These are phyloP conservation scores for Albophoma yamanashiensis DNA, from an alignment of 2,329 filamentous ascomycete genomes.

Conservation along the genomic window DNA sequence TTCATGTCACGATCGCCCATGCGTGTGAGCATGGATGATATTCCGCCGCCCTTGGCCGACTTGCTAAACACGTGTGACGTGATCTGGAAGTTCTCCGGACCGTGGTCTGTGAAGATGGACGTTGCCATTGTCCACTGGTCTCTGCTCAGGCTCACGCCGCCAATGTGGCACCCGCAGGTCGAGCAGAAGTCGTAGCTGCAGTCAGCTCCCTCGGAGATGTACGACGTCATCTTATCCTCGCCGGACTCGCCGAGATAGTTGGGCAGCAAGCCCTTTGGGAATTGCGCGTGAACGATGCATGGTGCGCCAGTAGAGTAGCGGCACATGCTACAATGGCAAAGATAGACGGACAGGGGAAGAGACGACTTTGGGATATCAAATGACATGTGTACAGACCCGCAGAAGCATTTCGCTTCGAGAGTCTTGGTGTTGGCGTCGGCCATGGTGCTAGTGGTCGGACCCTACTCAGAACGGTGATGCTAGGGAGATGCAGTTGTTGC, in stretches of 20 bases:
- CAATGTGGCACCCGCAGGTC: conserved; percentile 35
- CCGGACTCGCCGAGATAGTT: conserved; percentile 29
- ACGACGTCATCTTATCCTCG: conserved; percentile 23
- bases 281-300: conserved; percentile 27
- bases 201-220: conserved; percentile 16
- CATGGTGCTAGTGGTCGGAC: conserved; percentile 5
- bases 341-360: conserved; percentile 29
- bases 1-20: conserved; percentile 18
- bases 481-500: neutral
- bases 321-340: conserved; percentile 36
- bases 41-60: conserved; percentile 23
- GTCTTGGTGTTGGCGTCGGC: conserved; percentile 15
- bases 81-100: conserved; percentile 22
- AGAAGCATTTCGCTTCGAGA: conserved; percentile 34
- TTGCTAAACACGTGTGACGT: conserved; percentile 24
- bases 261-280: conserved; percentile 23
- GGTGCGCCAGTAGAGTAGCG: conserved; percentile 30
- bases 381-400: conserved; percentile 30
- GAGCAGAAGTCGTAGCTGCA: conserved; percentile 32
- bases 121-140: conserved; percentile 26
- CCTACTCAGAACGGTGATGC: neutral
- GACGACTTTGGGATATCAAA: conserved; percentile 24
- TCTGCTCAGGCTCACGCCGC: conserved; percentile 19
- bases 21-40: conserved; percentile 22
- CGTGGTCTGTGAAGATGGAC: conserved; percentile 27